These are phyloP conservation scores for Narthecium ossifragum DNA, from an alignment of 106 monocot genomes.

Conservation along the genomic window DNA sequence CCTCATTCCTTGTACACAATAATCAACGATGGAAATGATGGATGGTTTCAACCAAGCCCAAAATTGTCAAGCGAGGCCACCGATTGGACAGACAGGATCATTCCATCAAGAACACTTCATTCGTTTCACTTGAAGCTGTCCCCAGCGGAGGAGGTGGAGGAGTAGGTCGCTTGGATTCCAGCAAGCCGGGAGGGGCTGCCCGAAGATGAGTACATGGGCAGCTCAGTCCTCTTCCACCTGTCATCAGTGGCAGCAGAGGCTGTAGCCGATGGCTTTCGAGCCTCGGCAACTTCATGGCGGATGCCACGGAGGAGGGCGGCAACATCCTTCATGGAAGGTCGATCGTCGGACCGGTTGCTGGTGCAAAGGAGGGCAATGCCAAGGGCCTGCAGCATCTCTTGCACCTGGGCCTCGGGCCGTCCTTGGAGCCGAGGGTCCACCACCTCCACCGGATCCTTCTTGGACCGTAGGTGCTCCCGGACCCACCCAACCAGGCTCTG, in stretches of 20 bases:
- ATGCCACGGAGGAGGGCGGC: conserved; percentile 69
- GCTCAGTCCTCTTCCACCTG: neutral
- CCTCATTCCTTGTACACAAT: too few species aligned
- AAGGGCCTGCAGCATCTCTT: conserved; percentile 86
- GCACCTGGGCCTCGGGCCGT: conserved; percentile 43
- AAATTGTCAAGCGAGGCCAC: neutral
- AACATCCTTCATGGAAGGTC: conserved; percentile 89
- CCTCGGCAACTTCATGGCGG: conserved; percentile 30
- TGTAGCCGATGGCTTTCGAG: neutral
- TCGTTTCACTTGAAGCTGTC: conserved; percentile 6
- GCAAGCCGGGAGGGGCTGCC: too few species aligned
- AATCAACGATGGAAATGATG: too few species aligned
- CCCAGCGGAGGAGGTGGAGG: conserved; percentile 4
- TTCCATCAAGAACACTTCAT: neutral
- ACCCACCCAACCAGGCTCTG: conserved; percentile 60
- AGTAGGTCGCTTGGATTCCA: too few species aligned
- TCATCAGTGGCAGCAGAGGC: too few species aligned
- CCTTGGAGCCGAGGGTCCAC: conserved; percentile 52
- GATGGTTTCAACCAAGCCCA: too few species aligned
- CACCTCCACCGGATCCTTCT: conserved; percentile 51
- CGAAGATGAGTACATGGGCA: too few species aligned
- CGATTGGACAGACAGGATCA: neutral
- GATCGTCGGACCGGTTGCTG: conserved; percentile 56
- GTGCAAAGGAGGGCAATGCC: conserved; percentile 75
- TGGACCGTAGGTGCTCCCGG: conserved; percentile 48